Base-by-base conservation (phyloP, 2,329 filamentous ascomycete genomes). In the Sporothrix schenckii region DNA sequence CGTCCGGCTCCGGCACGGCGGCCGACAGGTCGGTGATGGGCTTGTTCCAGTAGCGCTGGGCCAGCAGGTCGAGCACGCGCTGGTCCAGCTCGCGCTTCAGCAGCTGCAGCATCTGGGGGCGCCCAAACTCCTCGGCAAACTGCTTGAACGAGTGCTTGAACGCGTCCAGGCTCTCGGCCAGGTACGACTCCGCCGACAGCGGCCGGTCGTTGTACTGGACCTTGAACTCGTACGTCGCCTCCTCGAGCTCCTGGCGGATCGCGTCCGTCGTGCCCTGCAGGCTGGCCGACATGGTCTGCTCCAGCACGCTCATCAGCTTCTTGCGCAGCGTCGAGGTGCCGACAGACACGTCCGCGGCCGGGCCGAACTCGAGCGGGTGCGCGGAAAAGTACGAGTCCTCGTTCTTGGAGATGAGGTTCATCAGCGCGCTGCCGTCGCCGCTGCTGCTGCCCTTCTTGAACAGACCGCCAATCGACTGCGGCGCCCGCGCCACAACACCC, bases 61-160 rank as follows among this genome's bases (percentile, higher is more conserved):
- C 95, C 19, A 99, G 86, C 30, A 98, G 85, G 77, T 99, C 96
- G 70, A 99, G 86, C 6, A 99, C 93, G 75, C 94, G 91, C 79
- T 99, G 95, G 77, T 99, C 94, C 11, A 99, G 86, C 78, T 97
- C 94, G 71, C 91, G 87, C 80, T 99, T 99, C 11, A 99, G 84
- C 68, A 99, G 86, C 75, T 94, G 90, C 52, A 92, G 90, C 77
- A 99, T 94, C 80, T 99, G 91, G 9, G 91, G 88, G 11, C 95
- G 88, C 34, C 95, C 95, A 77, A 99, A 99, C 41, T 88, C 86
- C 74, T 97, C 93, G 0, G 93, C 90, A 77, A 98, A 97, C 74
- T 92, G 91, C 78, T 97, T 97, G 82, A 99, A 99, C 0, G 93
- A 92, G 80, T 98, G 96, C 81, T 99, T 99, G 86, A 99, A 98